These are phyloP conservation scores for Mycena albidolilacea DNA, from an alignment of 768 basidiomycete species.

Conservation along the genomic window DNA sequence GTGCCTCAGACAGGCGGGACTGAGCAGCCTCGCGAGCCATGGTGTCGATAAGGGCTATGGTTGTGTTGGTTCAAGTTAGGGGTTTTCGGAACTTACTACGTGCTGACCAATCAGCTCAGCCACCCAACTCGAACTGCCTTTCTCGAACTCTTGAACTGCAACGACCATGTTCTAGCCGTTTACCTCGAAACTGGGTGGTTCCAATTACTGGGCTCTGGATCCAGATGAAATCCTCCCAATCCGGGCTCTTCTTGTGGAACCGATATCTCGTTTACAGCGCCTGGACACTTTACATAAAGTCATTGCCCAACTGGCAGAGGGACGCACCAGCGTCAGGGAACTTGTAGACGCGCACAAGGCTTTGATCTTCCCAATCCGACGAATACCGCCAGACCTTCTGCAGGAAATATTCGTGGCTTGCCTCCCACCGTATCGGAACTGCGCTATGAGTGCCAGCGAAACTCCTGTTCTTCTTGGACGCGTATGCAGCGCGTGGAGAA, in stretches of 20 bases:
- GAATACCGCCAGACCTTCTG: constrained; percentile 44
- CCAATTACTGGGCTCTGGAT: constrained; percentile 23
- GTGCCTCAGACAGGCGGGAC: too few species aligned
- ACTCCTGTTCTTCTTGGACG: constrained; percentile 45
- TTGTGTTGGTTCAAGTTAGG: too few species aligned
- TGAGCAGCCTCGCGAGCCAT: too few species aligned
- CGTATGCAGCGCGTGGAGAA: constrained; percentile 48
- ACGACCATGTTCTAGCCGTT: constrained; percentile 17
- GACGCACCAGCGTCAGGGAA: background rate
- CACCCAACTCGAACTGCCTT: too few species aligned
- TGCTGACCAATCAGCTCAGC: too few species aligned
- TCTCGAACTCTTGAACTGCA: too few species aligned
- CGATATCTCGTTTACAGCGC: background rate
- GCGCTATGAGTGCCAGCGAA: constrained; percentile 36
- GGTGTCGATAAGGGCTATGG: too few species aligned
- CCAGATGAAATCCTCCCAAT: constrained; percentile 8
- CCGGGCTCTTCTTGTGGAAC: constrained; percentile 2
- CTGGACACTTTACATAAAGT: background rate
- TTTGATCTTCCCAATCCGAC: constrained; percentile 42
- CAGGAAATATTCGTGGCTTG: constrained; percentile 47
- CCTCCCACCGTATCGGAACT: constrained; percentile 38
- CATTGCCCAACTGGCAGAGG: constrained; percentile 3
- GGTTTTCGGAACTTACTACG: too few species aligned
- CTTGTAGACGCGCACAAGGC: constrained; percentile 42
- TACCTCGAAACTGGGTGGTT: constrained; percentile 15